phyloP scores from a whole-genome alignment of 1,139 yeast species.

The Debaryomyces singareniensis region DNA sequence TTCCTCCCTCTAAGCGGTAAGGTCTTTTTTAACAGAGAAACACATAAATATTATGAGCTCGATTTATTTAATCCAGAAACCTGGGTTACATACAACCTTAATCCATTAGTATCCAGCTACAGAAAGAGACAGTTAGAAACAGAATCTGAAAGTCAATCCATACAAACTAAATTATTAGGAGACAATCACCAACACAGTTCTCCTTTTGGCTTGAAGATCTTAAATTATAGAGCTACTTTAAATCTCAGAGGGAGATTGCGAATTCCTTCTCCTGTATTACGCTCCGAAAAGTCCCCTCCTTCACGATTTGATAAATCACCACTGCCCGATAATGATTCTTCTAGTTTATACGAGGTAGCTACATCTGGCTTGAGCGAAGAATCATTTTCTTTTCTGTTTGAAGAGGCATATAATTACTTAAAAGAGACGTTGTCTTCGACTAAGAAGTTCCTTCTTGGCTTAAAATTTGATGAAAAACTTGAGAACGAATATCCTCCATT shows the following conservation, averaged over 20 bases:
- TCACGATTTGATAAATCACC: background rate
- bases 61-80: constrained; percentile 76
- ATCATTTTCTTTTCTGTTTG: constrained; percentile 32
- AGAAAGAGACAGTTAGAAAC: constrained; percentile 15
- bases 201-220: constrained; percentile 9
- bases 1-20: constrained; percentile 73
- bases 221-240: constrained; percentile 16
- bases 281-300: background rate
- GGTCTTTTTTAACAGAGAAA: constrained; percentile 58
- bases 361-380: background rate
- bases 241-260: constrained; percentile 4
- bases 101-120: constrained; percentile 60
- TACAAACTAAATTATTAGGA: background rate
- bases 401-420: constrained; percentile 62
- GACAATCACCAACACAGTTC: background rate
- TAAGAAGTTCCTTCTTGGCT: constrained; percentile 49
- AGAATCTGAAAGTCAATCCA: constrained; percentile 1
- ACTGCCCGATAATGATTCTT: background rate
- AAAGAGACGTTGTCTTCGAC: constrained; percentile 55
- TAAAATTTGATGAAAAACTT: constrained; percentile 45
- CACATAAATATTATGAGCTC: constrained; percentile 53
- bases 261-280: constrained; percentile 1
- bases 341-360: background rate
- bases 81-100: constrained; percentile 72
- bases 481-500: constrained; percentile 66